phyloP scores from a whole-genome alignment of 805 yeast species.

The Millerozyma miso region DNA sequence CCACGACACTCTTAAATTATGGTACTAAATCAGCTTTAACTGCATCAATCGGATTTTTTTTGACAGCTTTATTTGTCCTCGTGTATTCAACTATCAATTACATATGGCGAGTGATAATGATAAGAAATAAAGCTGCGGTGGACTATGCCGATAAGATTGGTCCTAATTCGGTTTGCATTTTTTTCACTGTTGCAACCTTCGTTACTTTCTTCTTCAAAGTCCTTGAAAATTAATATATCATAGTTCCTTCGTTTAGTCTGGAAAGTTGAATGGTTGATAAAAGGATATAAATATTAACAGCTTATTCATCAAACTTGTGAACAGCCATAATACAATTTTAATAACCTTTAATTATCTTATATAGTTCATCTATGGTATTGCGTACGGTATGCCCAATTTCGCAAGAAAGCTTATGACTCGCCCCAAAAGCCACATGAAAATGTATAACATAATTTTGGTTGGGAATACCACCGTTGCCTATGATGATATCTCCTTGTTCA shows the following conservation, averaged over 20 bases:
- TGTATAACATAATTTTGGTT: too few species aligned
- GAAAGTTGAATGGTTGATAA: too few species aligned
- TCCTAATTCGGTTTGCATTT: constrained; percentile 75
- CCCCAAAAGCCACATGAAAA: too few species aligned
- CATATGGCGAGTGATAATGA: constrained; percentile 75
- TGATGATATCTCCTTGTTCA: too few species aligned
- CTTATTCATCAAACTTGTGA: background rate
- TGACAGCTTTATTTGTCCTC: constrained; percentile 72
- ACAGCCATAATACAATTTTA: background rate
- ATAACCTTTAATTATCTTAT: too few species aligned
- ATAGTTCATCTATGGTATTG: too few species aligned
- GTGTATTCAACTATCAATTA: constrained; percentile 69
- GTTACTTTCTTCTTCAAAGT: constrained; percentile 54
- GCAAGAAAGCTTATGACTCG: too few species aligned
- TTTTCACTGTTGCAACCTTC: constrained; percentile 65
- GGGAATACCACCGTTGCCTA: too few species aligned
- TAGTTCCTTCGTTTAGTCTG: too few species aligned
- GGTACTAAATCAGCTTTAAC: constrained; percentile 72
- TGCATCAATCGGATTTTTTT: constrained; percentile 82
- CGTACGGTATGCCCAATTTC: too few species aligned
- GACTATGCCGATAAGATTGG: constrained; percentile 86
- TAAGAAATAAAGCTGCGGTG: constrained; percentile 77
- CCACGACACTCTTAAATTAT: constrained; percentile 78
- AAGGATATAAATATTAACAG: too few species aligned
- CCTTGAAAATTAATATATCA: constrained; percentile 21